Base-by-base conservation (phyloP, 1,284 basidiomycete genomes). In the Cryptococcus sp. region DNA sequence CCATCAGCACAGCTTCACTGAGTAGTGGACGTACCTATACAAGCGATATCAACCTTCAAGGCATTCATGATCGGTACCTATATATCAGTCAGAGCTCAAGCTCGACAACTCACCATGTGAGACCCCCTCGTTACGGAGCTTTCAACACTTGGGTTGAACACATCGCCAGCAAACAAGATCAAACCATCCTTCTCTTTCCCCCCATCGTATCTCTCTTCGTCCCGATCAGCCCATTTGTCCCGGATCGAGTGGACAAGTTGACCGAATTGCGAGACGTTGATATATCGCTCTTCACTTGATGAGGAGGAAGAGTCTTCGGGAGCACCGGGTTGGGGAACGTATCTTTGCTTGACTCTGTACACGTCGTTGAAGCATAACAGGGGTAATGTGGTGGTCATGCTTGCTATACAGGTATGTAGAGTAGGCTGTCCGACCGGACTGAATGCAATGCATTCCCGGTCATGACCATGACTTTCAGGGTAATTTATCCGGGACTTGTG, bases 71-170 rank as follows among this genome's bases (percentile, higher is more conserved):
- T 81, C 2, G 88, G 88, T 21, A 91, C 86, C 87, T 72, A 49
- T 7, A 5, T 85, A 64, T 18, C 37, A 45, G 36, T 19, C 39
- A 19, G 9, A 9, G 39, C 18, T 9, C 46, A 48, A 36, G 31
- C 47, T 25, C 36, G 9, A 14, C 3, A 24, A 55, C 79, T 63
- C 60, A 90, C 88, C 88, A 94, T 88, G 80, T 94, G 90, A 54
- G 86, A 90, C 40, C 91, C 91, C 69, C 91, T 78, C 3, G 91
- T 93, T 21, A 96, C 85, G 7, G 85, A 85, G 62, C 85, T 88
- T 74, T 93, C 90, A 0, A 91, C 82, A 2, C 86, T 88, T 0
- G 90, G 91, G 18, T 85, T 85, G 69, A 91, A 91, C 3, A 88
- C 77, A 69, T 94, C 91, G 4, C 91, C 91, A 24, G 88, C 91